Percentiles rank a stretch among this genome's conserved stretches.
Evolutionary conservation across 768 basidiomycete genomes (phyloP).

Genomic region (Mycena albidolilacea): DNA sequence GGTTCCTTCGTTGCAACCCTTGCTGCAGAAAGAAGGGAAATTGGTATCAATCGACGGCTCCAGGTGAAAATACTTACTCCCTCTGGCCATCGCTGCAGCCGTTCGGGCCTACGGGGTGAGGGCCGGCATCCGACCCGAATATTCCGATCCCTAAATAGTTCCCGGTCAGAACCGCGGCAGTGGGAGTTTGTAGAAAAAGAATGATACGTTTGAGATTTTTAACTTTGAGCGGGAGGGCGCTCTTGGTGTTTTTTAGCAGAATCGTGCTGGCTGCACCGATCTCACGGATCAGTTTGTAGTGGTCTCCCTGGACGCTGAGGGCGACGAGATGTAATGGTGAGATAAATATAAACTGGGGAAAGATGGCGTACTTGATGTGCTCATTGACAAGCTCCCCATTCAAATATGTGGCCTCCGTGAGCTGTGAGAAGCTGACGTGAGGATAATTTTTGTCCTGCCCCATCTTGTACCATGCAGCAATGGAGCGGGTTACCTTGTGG

Average conservation of each 20-base stretch:
- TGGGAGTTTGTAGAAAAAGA: not conserved
- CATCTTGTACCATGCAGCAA: conserved; percentile 59
- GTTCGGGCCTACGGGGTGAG: conserved; percentile 52
- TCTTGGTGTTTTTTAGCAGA: conserved; percentile 71
- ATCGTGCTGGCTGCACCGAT: conserved; percentile 77
- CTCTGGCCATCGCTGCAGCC: conserved; percentile 35
- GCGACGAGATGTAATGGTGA: conserved; percentile 38
- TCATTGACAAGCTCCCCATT: conserved; percentile 35
- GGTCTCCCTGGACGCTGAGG: conserved; percentile 33
- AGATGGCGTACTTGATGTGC: conserved; percentile 50
- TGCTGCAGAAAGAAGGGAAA: not conserved
- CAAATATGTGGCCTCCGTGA: conserved; percentile 33
- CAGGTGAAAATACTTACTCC: conserved; percentile 26
- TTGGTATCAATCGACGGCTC: conserved; percentile 41
- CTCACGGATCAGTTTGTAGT: conserved; percentile 64
- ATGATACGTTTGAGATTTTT: conserved; percentile 53
- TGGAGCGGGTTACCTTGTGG: conserved; percentile 58
- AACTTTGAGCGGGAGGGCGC: conserved; percentile 57
- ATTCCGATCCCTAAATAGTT: conserved; percentile 50
- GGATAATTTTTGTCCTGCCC: conserved; percentile 42
- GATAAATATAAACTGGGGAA: conserved; percentile 35
- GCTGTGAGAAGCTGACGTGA: conserved; percentile 36
- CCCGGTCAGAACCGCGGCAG: not conserved
- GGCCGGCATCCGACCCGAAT: conserved; percentile 57
- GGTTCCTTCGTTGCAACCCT: conserved; percentile 56